These are phyloP conservation scores for Solanum tarapatanum DNA, from an alignment of 257 asterid genomes.

Conservation along the genomic window DNA sequence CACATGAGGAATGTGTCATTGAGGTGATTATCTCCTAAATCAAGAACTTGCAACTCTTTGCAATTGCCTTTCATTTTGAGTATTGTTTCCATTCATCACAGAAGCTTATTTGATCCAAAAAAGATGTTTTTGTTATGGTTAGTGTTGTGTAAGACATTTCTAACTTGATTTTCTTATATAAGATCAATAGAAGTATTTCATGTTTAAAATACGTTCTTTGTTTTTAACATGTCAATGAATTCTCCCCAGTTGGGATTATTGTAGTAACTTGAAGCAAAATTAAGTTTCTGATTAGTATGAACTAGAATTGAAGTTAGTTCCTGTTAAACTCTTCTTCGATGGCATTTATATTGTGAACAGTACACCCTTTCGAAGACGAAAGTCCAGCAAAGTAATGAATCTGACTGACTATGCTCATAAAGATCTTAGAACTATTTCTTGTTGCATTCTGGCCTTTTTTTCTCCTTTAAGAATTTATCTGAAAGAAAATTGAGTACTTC, in stretches of 20 bases:
- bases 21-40: neutral
- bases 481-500: neutral
- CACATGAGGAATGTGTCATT: neutral
- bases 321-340: neutral
- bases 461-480: neutral
- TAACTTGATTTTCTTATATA: neutral
- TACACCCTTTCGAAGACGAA: neutral
- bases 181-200: neutral
- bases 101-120: neutral
- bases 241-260: neutral
- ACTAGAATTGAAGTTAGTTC: neutral
- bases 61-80: neutral
- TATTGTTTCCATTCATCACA: neutral
- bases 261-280: neutral
- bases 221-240: neutral
- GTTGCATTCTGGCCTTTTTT: neutral
- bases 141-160: neutral
- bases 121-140: neutral
- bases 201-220: neutral
- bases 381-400: neutral
- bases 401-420: neutral
- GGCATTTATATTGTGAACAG: neutral
- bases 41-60: neutral
- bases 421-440: neutral
- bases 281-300: neutral